These are phyloP conservation scores for Aspergillus ruber DNA, from an alignment of 2,329 filamentous ascomycete genomes.

Conservation along the genomic window DNA sequence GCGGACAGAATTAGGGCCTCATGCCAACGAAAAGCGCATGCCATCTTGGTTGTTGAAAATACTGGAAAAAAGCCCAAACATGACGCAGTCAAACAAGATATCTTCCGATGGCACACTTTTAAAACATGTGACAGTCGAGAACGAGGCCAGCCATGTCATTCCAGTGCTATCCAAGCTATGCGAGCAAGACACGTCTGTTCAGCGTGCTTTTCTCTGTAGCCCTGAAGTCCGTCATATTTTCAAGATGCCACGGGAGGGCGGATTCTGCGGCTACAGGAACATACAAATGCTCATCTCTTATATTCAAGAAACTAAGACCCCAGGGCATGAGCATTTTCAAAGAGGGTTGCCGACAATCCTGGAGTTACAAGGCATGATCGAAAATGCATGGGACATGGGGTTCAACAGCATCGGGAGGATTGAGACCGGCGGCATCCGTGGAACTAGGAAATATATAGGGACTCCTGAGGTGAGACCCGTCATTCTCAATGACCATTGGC, in stretches of 20 bases:
- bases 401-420: constrained; percentile 67
- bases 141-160: constrained; percentile 50
- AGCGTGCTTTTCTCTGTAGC: constrained; percentile 73
- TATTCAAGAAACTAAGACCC: constrained; percentile 54
- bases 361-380: constrained; percentile 77
- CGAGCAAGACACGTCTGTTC: constrained; percentile 57
- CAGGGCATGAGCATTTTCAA: constrained; percentile 56
- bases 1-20: constrained; percentile 61
- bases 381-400: constrained; percentile 78
- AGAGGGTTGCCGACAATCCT: constrained; percentile 67
- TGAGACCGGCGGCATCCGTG: constrained; percentile 79
- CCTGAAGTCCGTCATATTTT: constrained; percentile 70
- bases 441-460: constrained; percentile 93
- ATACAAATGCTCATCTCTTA: constrained; percentile 87
- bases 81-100: constrained; percentile 48
- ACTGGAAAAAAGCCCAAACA: constrained; percentile 54
- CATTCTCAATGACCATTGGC: background rate
- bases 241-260: constrained; percentile 74
- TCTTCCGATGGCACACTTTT: constrained; percentile 38
- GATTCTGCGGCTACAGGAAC: constrained; percentile 92
- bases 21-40: constrained; percentile 69
- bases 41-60: constrained; percentile 60
- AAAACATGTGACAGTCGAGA: constrained; percentile 40
- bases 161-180: constrained; percentile 58
- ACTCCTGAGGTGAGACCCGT: constrained; percentile 65